A percentile compares a stretch with the other conserved stretches of the same genome.
Conservation (phyloP, 2,329 filamentous ascomycete genomes). For the Emergomyces pasteurianus region DNA sequence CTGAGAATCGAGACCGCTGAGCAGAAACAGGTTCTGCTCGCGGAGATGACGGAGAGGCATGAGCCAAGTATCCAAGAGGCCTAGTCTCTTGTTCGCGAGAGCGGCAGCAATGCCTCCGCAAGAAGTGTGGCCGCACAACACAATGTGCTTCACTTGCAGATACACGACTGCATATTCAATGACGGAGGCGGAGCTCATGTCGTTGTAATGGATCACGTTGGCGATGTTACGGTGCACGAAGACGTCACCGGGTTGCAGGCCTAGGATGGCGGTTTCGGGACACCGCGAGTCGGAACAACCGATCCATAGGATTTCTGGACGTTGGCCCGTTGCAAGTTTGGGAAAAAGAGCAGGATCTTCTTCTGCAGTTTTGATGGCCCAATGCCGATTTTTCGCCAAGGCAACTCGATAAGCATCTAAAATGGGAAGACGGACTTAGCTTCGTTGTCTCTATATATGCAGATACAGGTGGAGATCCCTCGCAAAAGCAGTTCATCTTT, state of each 20-base stretch:
- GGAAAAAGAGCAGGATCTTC: constrained; percentile 61
- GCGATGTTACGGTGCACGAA: constrained; percentile 88
- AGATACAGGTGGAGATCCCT: not conserved
- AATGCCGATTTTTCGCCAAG: constrained; percentile 57
- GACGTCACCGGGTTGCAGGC: constrained; percentile 68
- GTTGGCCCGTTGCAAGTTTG: constrained; percentile 54
- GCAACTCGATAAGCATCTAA: constrained; percentile 51
- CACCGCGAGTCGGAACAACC: constrained; percentile 79
- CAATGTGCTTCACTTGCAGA: constrained; percentile 53
- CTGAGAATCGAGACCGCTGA: constrained; percentile 36
- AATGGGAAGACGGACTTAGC: constrained; percentile 8
- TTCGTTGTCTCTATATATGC: not conserved
- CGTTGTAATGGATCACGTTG: constrained; percentile 64
- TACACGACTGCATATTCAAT: constrained; percentile 68
- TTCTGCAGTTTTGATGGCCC: constrained; percentile 53
- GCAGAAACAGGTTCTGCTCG: constrained; percentile 39
- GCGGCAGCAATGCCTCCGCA: constrained; percentile 49
- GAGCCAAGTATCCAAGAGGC: constrained; percentile 51
- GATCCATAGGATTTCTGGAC: constrained; percentile 58
- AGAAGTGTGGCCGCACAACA: constrained; percentile 50
- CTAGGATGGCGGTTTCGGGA: constrained; percentile 70
- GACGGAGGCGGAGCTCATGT: constrained; percentile 62
- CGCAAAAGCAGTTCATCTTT: not conserved
- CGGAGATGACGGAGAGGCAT: constrained; percentile 44
- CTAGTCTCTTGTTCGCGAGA: constrained; percentile 45